Percentiles rank a stretch among this genome's conserved stretches.
These are phyloP conservation scores for Chamaecyparis obtusa DNA, from an alignment of 75 land plant species.

Conservation along the genomic window DNA sequence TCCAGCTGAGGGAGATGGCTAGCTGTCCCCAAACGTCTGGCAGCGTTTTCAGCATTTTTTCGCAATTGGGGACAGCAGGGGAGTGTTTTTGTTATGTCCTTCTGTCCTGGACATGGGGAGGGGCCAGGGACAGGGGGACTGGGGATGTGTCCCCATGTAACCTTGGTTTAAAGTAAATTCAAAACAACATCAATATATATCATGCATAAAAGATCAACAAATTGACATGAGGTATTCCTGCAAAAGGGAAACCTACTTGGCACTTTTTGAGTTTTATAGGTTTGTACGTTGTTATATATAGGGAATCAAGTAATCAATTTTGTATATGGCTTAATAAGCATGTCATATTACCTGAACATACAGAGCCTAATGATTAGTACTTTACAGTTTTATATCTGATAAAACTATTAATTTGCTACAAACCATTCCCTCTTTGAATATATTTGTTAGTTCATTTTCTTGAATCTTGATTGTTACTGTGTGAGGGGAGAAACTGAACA, in stretches of 20 bases:
- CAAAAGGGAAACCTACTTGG: not conserved
- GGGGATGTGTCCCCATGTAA: too few relatives aligned
- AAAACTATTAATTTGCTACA: not conserved
- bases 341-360: not conserved
- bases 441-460: not conserved
- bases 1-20: too few relatives aligned
- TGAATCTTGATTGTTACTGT: constrained; percentile 3
- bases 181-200: not conserved
- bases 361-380: not conserved
- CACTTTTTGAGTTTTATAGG: not conserved
- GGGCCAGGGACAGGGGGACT: too few relatives aligned
- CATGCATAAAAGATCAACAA: not conserved
- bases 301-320: not conserved
- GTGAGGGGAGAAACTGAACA: not conserved
- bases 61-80: too few relatives aligned
- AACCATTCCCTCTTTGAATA: not conserved
- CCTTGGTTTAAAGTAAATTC: not conserved
- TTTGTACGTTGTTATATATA: not conserved
- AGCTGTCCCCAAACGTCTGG: too few relatives aligned
- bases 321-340: not conserved
- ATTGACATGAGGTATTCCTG: not conserved
- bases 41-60: too few relatives aligned
- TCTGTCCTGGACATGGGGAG: too few relatives aligned
- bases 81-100: too few relatives aligned
- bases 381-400: not conserved